phyloP scores from a whole-genome alignment of 306 rosid species.

The Rosa persica region DNA sequence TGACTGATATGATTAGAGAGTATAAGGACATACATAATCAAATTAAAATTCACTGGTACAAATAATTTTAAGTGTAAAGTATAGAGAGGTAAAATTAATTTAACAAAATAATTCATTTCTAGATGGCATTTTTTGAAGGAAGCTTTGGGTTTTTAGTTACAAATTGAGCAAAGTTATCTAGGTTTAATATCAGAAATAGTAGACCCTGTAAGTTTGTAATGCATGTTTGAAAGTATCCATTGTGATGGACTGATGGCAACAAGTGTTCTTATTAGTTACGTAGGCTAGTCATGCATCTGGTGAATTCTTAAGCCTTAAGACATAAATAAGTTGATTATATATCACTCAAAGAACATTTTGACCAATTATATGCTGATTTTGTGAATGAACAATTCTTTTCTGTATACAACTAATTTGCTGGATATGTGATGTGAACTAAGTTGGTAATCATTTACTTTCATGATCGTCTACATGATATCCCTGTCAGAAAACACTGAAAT shows the following conservation, averaged over 20 bases:
- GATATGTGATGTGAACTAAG: neutral
- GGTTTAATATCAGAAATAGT: too few relatives aligned
- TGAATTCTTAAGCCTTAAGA: constrained; percentile 20
- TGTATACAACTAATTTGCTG: constrained; percentile 6
- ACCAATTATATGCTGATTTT: neutral
- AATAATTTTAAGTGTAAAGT: too few relatives aligned
- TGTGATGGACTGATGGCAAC: neutral
- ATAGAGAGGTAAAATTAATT: too few relatives aligned
- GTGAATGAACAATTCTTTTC: neutral
- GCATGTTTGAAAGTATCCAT: too few relatives aligned
- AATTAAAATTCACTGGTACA: too few relatives aligned
- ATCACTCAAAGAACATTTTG: neutral
- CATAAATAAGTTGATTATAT: neutral
- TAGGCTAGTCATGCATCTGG: neutral
- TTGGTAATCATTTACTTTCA: constrained; percentile 9
- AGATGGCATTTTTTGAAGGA: neutral
- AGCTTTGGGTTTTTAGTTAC: too few relatives aligned
- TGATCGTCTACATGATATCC: constrained; percentile 29
- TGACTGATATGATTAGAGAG: too few relatives aligned
- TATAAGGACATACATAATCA: too few relatives aligned
- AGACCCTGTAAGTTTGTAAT: too few relatives aligned
- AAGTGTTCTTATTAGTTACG: neutral
- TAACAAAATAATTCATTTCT: neutral
- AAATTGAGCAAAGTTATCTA: neutral
- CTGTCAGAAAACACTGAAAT: constrained; percentile 37